Percentiles rank a stretch among this genome's conserved stretches.
phyloP scores from a whole-genome alignment of 73 alveolate species.

The Vitrella brassicaformis region DNA sequence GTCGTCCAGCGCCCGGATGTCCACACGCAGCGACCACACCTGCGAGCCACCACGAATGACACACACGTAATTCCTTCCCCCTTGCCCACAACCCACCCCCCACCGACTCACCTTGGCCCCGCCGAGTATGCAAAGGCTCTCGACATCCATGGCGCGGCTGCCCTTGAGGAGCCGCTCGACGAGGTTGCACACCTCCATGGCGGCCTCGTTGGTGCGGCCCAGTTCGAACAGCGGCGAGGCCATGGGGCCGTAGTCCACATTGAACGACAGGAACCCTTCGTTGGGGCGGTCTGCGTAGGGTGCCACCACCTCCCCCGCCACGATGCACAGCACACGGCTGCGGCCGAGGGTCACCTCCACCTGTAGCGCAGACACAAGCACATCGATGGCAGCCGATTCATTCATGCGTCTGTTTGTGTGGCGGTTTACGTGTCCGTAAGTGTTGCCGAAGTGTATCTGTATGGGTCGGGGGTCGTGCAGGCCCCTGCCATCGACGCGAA shows the following conservation, averaged over 20 bases:
- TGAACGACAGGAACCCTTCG: not conserved
- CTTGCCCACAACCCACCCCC: no score
- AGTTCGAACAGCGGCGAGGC: conserved; percentile 19
- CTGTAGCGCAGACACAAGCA: not conserved
- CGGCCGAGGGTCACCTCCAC: not conserved
- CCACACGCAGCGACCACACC: not conserved
- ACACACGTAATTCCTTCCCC: no score
- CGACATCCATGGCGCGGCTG: conserved; percentile 26
- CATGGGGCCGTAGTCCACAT: conserved; percentile 6
- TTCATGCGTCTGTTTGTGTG: no score
- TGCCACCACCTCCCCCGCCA: not conserved
- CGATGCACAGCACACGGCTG: not conserved
- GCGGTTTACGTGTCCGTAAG: no score
- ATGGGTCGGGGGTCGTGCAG: no score
- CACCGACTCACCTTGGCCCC: conserved; percentile 28
- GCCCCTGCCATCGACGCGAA: no score
- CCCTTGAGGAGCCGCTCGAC: conserved; percentile 27
- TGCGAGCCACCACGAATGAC: no score
- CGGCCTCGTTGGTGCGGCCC: not conserved
- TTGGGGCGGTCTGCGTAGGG: not conserved
- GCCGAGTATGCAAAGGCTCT: conserved; percentile 18
- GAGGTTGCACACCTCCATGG: conserved; percentile 7
- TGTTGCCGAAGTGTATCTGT: no score
- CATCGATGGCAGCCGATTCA: no score
- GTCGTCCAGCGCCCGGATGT: conserved; percentile 5